These are phyloP conservation scores for Lithohypha guttulata DNA, from an alignment of 2,329 filamentous ascomycete species.

Conservation along the genomic window DNA sequence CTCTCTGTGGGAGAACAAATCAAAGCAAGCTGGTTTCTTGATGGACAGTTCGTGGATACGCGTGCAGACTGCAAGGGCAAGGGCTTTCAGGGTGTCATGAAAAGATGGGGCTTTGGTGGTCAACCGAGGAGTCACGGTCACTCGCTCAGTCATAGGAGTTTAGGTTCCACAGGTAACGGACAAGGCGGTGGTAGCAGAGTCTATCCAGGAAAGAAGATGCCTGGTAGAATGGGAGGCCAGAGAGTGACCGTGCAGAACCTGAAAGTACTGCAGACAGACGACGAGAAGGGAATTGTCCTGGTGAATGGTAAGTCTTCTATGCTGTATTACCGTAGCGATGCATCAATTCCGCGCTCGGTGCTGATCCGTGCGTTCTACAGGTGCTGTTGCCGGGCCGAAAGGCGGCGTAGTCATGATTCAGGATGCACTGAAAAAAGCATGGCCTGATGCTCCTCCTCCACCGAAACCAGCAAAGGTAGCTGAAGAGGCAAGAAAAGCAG, in stretches of 20 bases:
- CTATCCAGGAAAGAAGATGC: slow-evolving; percentile 94
- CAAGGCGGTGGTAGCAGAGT: slow-evolving; percentile 91
- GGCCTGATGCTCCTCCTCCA: slow-evolving; percentile 42
- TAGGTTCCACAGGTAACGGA: slow-evolving; percentile 79
- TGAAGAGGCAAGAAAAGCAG: slow-evolving; percentile 11
- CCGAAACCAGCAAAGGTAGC: slow-evolving; percentile 11
- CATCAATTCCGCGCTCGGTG: slow-evolving; percentile 9
- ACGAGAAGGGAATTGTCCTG: slow-evolving; percentile 75
- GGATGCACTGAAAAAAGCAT: slow-evolving; percentile 82
- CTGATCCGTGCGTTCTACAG: slow-evolving; percentile 26
- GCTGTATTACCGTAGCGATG: slow-evolving; percentile 4
- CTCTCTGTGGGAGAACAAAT: slow-evolving; percentile 64
- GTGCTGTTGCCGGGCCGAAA: slow-evolving; percentile 75
- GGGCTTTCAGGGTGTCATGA: slow-evolving; percentile 97
- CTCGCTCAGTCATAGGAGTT: slow-evolving; percentile 82
- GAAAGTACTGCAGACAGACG: slow-evolving; percentile 77
- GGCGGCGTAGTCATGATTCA: slow-evolving; percentile 73
- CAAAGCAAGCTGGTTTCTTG: slow-evolving; percentile 78
- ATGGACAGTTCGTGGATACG: slow-evolving; percentile 84
- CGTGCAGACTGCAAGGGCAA: slow-evolving; percentile 69
- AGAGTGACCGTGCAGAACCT: slow-evolving; percentile 85
- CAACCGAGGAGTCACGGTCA: slow-evolving; percentile 92
- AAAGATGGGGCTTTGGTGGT: slow-evolving; percentile 79
- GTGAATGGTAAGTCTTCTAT: slow-evolving; percentile 55
- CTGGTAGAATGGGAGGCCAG: slow-evolving; percentile 86